A percentile compares a stretch with the other conserved stretches of the same genome.
phyloP scores from a whole-genome alignment of 371 early-diverging fungal species.

The Mucor saturninus region DNA sequence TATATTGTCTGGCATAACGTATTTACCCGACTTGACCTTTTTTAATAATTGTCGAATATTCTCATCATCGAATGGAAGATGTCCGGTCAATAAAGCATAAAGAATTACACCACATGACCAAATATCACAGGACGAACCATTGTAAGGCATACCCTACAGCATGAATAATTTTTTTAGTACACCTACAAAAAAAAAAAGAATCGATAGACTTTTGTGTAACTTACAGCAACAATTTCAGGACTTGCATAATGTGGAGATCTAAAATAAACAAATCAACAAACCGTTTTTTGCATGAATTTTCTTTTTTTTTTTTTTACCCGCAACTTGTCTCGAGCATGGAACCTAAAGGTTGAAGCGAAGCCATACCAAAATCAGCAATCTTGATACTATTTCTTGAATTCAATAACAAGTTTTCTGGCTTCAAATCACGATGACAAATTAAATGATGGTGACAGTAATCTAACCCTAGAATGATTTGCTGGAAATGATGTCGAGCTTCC shows the following conservation, averaged over 20 bases:
- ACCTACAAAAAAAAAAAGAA: conserved; percentile 62
- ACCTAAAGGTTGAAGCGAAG: conserved; percentile 73
- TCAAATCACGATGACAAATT: conserved; percentile 91
- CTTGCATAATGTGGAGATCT: conserved; percentile 92
- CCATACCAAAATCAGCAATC: conserved; percentile 90
- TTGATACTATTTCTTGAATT: conserved; percentile 82
- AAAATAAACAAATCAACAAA: background rate
- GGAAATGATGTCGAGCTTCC: conserved; percentile 92
- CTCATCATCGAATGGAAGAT: conserved; percentile 86
- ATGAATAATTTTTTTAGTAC: conserved; percentile 54
- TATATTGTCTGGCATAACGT: conserved; percentile 70
- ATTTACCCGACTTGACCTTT: conserved; percentile 67
- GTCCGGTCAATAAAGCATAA: conserved; percentile 75
- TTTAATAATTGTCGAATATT: conserved; percentile 73
- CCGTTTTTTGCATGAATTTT: background rate
- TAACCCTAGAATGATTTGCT: conserved; percentile 93
- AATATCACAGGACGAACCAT: conserved; percentile 79
- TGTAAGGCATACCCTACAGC: conserved; percentile 68
- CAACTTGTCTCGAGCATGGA: conserved; percentile 84
- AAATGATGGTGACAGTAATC: conserved; percentile 87
- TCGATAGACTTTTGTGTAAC: conserved; percentile 60
- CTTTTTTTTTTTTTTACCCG: conserved; percentile 40
- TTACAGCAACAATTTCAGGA: conserved; percentile 88
- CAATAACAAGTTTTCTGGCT: conserved; percentile 93
- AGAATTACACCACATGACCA: conserved; percentile 83